These are phyloP conservation scores for Penicillium brevicompactum DNA, from an alignment of 2,329 filamentous ascomycete genomes.

Conservation along the genomic window DNA sequence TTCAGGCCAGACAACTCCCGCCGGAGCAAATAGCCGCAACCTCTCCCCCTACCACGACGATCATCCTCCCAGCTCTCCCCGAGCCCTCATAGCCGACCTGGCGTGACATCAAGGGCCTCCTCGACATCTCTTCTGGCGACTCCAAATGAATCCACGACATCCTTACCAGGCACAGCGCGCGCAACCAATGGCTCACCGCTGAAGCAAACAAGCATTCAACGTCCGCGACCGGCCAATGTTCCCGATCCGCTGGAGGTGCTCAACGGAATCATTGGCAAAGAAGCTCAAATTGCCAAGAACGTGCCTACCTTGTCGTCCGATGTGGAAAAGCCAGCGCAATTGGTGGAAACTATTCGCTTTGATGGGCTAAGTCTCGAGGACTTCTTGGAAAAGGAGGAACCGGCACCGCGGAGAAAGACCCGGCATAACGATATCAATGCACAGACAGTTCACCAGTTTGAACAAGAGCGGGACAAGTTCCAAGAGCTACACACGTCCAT, in stretches of 20 bases:
- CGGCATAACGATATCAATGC: conserved; percentile 44
- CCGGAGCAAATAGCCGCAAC: conserved; percentile 62
- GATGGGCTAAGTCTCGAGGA: conserved; percentile 74
- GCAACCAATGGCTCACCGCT: conserved; percentile 69
- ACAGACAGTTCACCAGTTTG: conserved; percentile 73
- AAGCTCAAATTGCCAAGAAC: conserved; percentile 17
- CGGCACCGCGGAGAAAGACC: conserved; percentile 25
- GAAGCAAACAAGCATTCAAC: conserved; percentile 57
- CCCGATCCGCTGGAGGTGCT: conserved; percentile 73
- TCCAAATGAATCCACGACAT: conserved; percentile 74
- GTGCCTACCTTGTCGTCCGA: conserved; percentile 4
- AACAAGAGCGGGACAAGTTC: conserved; percentile 79
- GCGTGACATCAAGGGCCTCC: conserved; percentile 70
- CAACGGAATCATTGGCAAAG: conserved; percentile 57
- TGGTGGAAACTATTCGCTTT: conserved; percentile 76
- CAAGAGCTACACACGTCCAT: conserved; percentile 91
- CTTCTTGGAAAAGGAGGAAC: conserved; percentile 54
- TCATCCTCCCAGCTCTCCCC: conserved; percentile 70
- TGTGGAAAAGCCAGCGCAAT: conserved; percentile 41
- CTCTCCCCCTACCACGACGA: conserved; percentile 70
- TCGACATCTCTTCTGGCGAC: conserved; percentile 73
- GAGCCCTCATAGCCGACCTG: conserved; percentile 68
- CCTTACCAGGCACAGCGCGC: conserved; percentile 67
- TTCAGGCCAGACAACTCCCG: conserved; percentile 68
- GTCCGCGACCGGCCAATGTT: conserved; percentile 56